Evolutionary conservation across 2,329 filamentous ascomycete genomes (phyloP).

Genomic region (Coleophoma cylindrospora): DNA sequence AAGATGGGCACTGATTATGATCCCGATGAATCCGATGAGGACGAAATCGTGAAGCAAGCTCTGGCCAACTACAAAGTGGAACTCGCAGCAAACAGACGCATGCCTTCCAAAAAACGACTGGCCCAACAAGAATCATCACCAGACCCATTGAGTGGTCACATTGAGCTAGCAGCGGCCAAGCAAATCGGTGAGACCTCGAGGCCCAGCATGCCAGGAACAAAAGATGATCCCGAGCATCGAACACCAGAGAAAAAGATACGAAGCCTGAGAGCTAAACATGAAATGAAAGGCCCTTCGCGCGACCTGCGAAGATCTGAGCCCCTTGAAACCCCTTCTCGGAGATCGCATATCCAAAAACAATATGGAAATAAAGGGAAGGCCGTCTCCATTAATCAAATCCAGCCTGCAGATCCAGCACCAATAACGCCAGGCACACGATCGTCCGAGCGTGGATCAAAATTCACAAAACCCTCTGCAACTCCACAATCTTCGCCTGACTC

Average conservation of each 20-base stretch:
- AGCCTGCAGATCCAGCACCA: neutral
- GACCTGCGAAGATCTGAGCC: slow-evolving; percentile 1
- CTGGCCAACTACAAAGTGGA: neutral
- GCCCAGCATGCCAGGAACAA: too few species aligned
- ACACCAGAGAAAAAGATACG: neutral
- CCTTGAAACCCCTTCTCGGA: neutral
- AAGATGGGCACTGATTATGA: neutral
- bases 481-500: neutral
- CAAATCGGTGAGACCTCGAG: too few species aligned
- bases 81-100: neutral
- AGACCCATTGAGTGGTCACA: neutral
- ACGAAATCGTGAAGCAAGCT: neutral
- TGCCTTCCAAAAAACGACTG: neutral
- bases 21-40: neutral
- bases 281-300: slow-evolving; percentile 4
- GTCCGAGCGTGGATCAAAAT: slow-evolving; percentile 15
- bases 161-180: too few species aligned
- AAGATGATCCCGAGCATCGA: neutral
- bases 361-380: neutral
- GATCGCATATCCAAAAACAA: neutral
- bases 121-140: neutral
- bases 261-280: neutral
- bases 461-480: neutral
- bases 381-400: neutral
- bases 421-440: slow-evolving; percentile 3